Evolutionary conservation across 768 basidiomycete genomes (phyloP).

Genomic region (Collybia mongolica): DNA sequence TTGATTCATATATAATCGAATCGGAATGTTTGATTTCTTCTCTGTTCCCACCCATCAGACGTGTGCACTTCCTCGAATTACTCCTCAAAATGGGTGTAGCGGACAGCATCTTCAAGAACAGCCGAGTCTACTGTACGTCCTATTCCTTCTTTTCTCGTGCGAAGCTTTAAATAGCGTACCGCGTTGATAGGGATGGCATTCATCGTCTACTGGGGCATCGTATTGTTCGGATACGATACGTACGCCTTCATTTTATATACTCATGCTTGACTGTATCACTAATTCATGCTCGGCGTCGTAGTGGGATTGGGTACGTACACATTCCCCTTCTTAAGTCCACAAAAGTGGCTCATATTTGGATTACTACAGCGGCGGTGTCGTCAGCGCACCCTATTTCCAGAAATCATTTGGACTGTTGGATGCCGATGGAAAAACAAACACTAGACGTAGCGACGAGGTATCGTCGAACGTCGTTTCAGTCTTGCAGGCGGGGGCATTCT

Average conservation of each 20-base stretch:
- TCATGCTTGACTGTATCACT: no score
- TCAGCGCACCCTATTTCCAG: constrained; percentile 4
- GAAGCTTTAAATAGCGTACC: no score
- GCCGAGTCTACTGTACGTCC: no score
- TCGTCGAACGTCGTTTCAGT: constrained; percentile 2
- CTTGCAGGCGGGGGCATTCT: constrained; percentile 4
- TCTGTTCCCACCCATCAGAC: no score
- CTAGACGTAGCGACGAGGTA: neutral
- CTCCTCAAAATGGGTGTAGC: no score
- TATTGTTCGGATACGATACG: constrained; percentile 24
- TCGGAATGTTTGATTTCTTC: no score
- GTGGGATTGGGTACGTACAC: constrained; percentile 19
- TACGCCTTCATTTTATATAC: constrained; percentile 2
- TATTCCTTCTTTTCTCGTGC: no score
- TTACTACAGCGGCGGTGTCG: constrained; percentile 13
- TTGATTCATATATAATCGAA: no score
- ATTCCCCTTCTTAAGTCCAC: neutral
- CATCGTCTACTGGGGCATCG: constrained; percentile 22
- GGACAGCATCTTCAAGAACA: no score
- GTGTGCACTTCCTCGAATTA: no score
- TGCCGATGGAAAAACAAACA: neutral
- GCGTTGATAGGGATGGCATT: constrained; percentile 20
- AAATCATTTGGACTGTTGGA: constrained; percentile 2
- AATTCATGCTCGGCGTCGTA: neutral
- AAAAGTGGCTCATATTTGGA: neutral